These are phyloP conservation scores for Luffa aegyptiaca DNA, from an alignment of 306 rosid genomes.

Conservation along the genomic window DNA sequence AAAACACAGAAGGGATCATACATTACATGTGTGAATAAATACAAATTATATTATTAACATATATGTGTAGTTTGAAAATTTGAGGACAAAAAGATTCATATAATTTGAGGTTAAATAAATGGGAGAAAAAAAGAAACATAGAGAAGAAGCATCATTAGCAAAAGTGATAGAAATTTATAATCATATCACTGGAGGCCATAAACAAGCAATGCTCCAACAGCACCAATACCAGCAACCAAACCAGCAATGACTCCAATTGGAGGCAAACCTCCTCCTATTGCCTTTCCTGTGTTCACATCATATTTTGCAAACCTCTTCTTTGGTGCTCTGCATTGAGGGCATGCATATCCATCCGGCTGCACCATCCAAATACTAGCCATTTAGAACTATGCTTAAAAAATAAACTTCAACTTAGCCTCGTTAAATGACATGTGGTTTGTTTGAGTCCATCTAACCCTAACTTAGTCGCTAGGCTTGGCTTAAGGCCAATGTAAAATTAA, in stretches of 20 bases:
- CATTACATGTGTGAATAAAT: neutral
- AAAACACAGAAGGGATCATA: neutral
- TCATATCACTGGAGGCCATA: conserved; percentile 77
- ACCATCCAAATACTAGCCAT: neutral
- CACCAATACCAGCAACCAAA: conserved; percentile 69
- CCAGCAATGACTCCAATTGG: conserved; percentile 90
- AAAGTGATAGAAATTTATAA: neutral
- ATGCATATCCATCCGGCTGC: conserved; percentile 62
- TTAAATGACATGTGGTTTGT: neutral
- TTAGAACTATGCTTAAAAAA: neutral
- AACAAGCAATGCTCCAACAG: conserved; percentile 84
- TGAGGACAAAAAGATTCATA: neutral
- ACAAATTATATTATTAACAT: neutral
- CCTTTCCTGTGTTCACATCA: conserved; percentile 72
- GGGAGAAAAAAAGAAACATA: neutral
- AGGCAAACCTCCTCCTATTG: conserved; percentile 84
- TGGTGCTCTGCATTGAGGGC: conserved; percentile 90
- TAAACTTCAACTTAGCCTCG: neutral
- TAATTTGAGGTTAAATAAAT: neutral
- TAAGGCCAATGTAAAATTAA: neutral
- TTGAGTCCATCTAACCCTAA: neutral
- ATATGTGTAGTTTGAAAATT: neutral
- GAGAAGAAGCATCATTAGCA: neutral
- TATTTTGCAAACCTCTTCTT: conserved; percentile 84
- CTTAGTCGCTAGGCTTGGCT: neutral